Base-by-base conservation (phyloP, 805 yeast species). In the Zygosaccharomyces gambellarensis region DNA sequence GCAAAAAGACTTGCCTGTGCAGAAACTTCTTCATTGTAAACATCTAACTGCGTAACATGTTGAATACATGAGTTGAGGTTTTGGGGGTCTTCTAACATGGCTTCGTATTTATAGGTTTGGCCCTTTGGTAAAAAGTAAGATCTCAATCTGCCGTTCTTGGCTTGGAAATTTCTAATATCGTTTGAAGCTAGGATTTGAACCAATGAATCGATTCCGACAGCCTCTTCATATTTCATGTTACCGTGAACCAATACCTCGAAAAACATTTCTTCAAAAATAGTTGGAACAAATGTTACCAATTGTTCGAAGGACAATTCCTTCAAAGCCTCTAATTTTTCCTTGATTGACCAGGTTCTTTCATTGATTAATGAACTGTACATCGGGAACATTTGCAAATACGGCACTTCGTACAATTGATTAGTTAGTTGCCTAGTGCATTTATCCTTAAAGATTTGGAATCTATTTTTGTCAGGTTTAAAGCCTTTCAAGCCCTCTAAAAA, bases 11-110 rank as follows among this genome's bases (percentile, higher is more conserved):
- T 88, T 10, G 85, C 75, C 47, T 78, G 61, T 0, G 82, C 77
- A 40, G 81, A 70, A 28, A 63, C 58, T 5, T 67, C 57, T 40
- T 65, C 68, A n/a, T 60, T 47, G 67, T 85, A 73, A 52, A 73
- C 58, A 11, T 86, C 89, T 32, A 88, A 65, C 66, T 89, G 96
- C 41, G 83, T 71, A 53, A 79, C 81, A 59, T 87, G 81, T 57
- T 87, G 95, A 57, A 90, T 80, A 65, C 95, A 87, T 0, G 96
- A 85, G 62, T 92, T 92, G 50, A 85, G 76, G 63, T 92, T 88
- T 47, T 81, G 71, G 3, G 76, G 71, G 65, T 90, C 97, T 40
- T 75, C 79, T 44, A 85, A 68, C 0, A 58, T 50, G 25, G 72
- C 67, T 47, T 81, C 81, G 55, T 67, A 83, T 54, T 81, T 74